phyloP scores from a whole-genome alignment of 495 filamentous ascomycete species.

The Extremus antarcticus region DNA sequence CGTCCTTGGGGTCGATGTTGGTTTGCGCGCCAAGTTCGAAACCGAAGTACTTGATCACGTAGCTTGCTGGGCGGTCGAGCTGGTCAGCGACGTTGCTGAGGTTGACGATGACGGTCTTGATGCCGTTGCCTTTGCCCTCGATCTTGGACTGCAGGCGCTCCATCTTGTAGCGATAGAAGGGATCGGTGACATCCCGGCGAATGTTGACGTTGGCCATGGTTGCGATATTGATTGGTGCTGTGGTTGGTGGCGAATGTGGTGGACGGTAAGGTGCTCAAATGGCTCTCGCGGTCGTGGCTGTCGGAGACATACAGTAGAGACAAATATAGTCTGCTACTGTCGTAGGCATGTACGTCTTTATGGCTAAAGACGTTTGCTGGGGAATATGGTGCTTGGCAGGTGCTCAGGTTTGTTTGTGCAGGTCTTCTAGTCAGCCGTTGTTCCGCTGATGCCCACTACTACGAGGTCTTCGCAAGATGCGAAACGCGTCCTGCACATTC shows the following conservation, averaged over 20 bases:
- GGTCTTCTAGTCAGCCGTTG: constrained; percentile 59
- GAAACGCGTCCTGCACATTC: constrained; percentile 81
- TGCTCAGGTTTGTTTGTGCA: neutral
- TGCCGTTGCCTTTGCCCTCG: constrained; percentile 97
- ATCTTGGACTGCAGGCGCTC: constrained; percentile 96
- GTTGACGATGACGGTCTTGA: constrained; percentile 96
- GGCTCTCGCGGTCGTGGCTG: constrained; percentile 18
- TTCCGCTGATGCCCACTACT: constrained; percentile 61
- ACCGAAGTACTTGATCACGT: constrained; percentile 99
- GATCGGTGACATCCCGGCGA: constrained; percentile 94
- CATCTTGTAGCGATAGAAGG: constrained; percentile 99
- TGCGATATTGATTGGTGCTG: constrained; percentile 34
- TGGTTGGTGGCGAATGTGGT: neutral
- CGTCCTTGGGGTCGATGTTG: constrained; percentile 91
- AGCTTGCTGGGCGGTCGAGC: constrained; percentile 80
- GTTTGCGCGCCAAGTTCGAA: constrained; percentile 98
- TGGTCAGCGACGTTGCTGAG: constrained; percentile 88
- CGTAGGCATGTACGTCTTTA: neutral
- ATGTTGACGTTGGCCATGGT: constrained; percentile 91
- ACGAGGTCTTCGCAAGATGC: constrained; percentile 80
- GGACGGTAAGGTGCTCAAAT: constrained; percentile 1
- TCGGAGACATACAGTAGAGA: constrained; percentile 35
- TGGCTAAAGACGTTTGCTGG: neutral
- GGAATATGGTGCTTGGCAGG: neutral
- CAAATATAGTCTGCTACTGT: constrained; percentile 2